Evolutionary conservation across 2,329 filamentous ascomycete genomes (phyloP).

Genomic region (Penicillium sp.): DNA sequence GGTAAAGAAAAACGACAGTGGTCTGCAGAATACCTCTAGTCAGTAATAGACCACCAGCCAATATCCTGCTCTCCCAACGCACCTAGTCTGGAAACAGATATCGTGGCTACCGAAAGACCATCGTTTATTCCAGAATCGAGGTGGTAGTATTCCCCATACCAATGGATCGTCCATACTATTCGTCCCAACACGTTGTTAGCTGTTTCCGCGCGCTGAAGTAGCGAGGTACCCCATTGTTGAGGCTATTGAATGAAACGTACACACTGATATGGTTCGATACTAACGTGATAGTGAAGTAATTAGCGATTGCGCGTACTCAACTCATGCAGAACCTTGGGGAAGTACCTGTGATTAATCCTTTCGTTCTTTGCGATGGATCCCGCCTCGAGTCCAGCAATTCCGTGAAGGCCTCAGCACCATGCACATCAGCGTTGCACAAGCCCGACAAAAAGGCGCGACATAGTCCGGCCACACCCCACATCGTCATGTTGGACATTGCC

Average conservation of each 20-base stretch:
- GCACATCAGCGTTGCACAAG: constrained; percentile 72
- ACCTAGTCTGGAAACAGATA: constrained; percentile 90
- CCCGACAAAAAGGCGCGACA: constrained; percentile 74
- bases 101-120: constrained; percentile 93
- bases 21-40: constrained; percentile 45
- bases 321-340: not conserved
- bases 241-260: constrained; percentile 59
- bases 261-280: constrained; percentile 88
- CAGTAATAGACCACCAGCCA: not conserved
- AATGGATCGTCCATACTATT: constrained; percentile 87
- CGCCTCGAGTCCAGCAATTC: constrained; percentile 71
- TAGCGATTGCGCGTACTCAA: constrained; percentile 3
- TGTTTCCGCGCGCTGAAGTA: constrained; percentile 13
- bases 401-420: constrained; percentile 74
- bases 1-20: constrained; percentile 76
- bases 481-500: constrained; percentile 68
- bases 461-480: constrained; percentile 70
- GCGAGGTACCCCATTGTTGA: constrained; percentile 17
- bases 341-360: constrained; percentile 80
- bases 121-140: constrained; percentile 72
- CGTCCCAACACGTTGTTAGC: constrained; percentile 29
- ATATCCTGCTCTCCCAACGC: constrained; percentile 22
- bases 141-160: constrained; percentile 85
- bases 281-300: constrained; percentile 34
- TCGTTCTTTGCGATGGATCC: constrained; percentile 64